These are phyloP conservation scores for Xylariaceae sp. DNA, from an alignment of 2,329 filamentous ascomycete species.

Conservation along the genomic window DNA sequence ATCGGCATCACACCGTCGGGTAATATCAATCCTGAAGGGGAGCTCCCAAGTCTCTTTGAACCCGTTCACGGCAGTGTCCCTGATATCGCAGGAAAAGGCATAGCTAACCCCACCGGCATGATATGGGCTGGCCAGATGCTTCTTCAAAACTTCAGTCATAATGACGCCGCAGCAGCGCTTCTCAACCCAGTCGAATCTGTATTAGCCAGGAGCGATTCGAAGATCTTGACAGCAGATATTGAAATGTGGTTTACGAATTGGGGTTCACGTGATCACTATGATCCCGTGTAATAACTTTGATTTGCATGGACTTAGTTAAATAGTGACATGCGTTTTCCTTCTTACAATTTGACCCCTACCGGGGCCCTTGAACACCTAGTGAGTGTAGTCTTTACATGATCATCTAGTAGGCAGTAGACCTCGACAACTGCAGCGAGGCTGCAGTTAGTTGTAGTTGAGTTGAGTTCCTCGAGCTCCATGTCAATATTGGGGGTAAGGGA, in stretches of 20 bases:
- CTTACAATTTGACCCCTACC: too few species aligned
- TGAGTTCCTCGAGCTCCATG: too few species aligned
- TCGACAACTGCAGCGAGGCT: too few species aligned
- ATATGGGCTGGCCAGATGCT: constrained; percentile 70
- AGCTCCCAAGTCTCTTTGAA: constrained; percentile 60
- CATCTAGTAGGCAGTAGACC: too few species aligned
- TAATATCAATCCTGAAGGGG: constrained; percentile 57
- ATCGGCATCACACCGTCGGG: constrained; percentile 64
- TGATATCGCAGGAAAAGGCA: constrained; percentile 60
- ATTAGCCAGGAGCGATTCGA: constrained; percentile 40
- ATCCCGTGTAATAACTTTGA: too few species aligned
- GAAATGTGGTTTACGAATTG: too few species aligned
- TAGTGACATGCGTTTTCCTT: too few species aligned
- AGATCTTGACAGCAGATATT: constrained; percentile 55
- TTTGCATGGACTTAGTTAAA: too few species aligned
- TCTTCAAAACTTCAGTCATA: constrained; percentile 59
- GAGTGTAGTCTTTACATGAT: too few species aligned
- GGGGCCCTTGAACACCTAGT: too few species aligned
- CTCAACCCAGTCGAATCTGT: constrained; percentile 28
- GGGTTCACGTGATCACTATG: too few species aligned
- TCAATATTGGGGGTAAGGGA: constrained; percentile 54
- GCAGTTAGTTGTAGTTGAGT: too few species aligned
- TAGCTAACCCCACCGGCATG: constrained; percentile 61
- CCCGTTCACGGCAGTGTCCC: constrained; percentile 61
- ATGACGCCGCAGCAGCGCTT: constrained; percentile 48